Conservation (phyloP, 768 basidiomycete genomes). For the Panus rudis region DNA sequence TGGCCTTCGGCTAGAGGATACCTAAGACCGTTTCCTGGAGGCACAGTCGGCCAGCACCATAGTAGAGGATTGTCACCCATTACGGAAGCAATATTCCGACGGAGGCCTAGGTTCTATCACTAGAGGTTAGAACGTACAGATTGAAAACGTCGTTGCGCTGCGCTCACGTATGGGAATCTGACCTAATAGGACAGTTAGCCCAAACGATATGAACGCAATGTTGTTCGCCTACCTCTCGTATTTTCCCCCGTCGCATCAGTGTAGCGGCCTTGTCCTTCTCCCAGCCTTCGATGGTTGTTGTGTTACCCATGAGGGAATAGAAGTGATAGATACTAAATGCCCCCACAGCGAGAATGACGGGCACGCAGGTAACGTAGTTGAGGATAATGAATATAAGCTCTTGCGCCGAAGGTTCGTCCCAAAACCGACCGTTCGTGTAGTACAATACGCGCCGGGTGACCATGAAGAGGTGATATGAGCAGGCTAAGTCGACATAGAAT, state of each 20-base stretch:
- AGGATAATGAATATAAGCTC: constrained; percentile 84
- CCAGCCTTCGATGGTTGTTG: constrained; percentile 96
- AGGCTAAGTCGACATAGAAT: constrained; percentile 87
- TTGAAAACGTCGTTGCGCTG: constrained; percentile 1
- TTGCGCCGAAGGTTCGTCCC: constrained; percentile 61
- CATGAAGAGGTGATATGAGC: constrained; percentile 84
- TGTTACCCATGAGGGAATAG: constrained; percentile 66
- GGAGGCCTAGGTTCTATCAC: constrained; percentile 66
- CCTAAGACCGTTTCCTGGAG: constrained; percentile 66
- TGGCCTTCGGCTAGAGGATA: constrained; percentile 65
- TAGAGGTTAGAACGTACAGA: background rate
- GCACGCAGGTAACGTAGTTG: constrained; percentile 80
- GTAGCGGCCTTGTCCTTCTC: constrained; percentile 94
- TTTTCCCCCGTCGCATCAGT: constrained; percentile 77
- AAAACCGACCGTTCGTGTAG: constrained; percentile 34
- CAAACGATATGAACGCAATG: background rate
- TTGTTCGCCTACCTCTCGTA: constrained; percentile 53
- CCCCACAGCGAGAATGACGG: constrained; percentile 83
- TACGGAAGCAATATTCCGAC: constrained; percentile 68
- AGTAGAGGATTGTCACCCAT: constrained; percentile 67
- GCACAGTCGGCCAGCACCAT: constrained; percentile 78
- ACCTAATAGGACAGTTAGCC: constrained; percentile 47
- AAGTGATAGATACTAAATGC: constrained; percentile 91
- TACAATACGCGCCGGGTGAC: constrained; percentile 56
- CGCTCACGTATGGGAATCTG: constrained; percentile 86